Base-by-base conservation (phyloP, 768 basidiomycete genomes). In the Psilocybe sp. region DNA sequence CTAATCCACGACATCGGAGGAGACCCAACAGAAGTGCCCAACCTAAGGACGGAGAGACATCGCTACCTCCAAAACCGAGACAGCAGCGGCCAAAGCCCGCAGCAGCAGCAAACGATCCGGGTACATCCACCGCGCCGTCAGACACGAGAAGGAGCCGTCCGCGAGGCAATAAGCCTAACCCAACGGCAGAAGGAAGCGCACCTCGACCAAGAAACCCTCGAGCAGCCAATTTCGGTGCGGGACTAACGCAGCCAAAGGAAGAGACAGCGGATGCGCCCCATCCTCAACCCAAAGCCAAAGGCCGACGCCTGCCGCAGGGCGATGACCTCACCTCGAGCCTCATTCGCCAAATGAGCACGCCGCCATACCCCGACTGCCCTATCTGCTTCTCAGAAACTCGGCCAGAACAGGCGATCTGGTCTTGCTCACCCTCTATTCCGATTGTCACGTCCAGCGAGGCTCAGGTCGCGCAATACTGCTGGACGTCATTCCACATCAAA, bases 401-500 rank as follows among this genome's bases (percentile, higher is more conserved):
- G 32, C 92, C 92, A 2, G 79, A 80, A 3, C 85, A 96, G 48
- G 77, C 81, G 3, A 91, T 85, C 0, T 95, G 93, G 90, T 93
- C 90, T 0, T 98, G 96, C 65, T 84, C 86, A 8, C 84, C 87
- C 2, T 75, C 79, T 0, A 74, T 74, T n/a, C 71, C 77, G 1
- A 68, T 77, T 9, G 54, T 77, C 28, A 61, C 63, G 12, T 53
- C 64, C 6, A 63, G 56, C 19, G 67, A 68, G 19, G 60, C 60
- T n/a, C 64, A 67, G 18, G 64, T 67, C 31, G 67, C 73, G 5
- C 84, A 84, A 51, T 89, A 83, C 59, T 98, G 96, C 60, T 96
- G 89, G 84, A 89, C 83, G 10, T 84, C 90, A 0, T 94, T 97
- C 60, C 96, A 98, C 68, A 73, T 96, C 18, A 87, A 85, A 57